Conservation (phyloP, 2,329 filamentous ascomycete species). For the Salinomyces thailandicus region DNA sequence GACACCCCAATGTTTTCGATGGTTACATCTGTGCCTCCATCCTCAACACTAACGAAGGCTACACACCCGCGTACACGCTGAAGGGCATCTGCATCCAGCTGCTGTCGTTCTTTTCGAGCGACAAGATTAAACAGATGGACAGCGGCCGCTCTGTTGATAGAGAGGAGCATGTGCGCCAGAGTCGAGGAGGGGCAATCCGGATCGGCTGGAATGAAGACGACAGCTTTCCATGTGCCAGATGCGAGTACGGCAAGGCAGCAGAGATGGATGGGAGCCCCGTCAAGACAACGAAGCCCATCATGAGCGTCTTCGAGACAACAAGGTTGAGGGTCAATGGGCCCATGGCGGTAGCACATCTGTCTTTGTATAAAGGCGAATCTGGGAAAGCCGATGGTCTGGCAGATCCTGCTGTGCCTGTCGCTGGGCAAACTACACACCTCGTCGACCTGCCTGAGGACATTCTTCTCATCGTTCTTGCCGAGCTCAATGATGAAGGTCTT, state of each 20-base stretch:
- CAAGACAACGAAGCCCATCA: no score
- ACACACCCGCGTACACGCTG: slow-evolving; percentile 17
- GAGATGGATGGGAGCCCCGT: no score
- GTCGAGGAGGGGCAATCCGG: not conserved
- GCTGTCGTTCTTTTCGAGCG: slow-evolving; percentile 3
- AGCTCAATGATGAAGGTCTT: slow-evolving; percentile 12
- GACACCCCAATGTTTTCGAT: slow-evolving; percentile 16
- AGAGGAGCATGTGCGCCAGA: not conserved
- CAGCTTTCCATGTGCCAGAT: no score
- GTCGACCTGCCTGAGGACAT: slow-evolving; percentile 12
- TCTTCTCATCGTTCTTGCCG: slow-evolving; percentile 10
- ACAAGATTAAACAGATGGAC: slow-evolving; percentile 14
- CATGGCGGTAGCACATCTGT: not conserved
- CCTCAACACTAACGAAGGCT: slow-evolving; percentile 9
- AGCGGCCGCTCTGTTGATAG: slow-evolving; percentile 9
- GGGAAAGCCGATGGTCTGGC: not conserved
- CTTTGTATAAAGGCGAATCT: not conserved
- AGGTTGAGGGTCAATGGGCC: not conserved
- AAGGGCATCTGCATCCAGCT: slow-evolving; percentile 19
- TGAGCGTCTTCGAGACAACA: not conserved
- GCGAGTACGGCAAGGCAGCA: not conserved
- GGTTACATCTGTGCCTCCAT: slow-evolving; percentile 16
- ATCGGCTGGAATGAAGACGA: no score
- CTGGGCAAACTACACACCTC: slow-evolving; percentile 1
- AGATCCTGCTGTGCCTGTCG: not conserved